Base-by-base conservation (phyloP, 805 yeast species). In the Pichia scutulata region DNA sequence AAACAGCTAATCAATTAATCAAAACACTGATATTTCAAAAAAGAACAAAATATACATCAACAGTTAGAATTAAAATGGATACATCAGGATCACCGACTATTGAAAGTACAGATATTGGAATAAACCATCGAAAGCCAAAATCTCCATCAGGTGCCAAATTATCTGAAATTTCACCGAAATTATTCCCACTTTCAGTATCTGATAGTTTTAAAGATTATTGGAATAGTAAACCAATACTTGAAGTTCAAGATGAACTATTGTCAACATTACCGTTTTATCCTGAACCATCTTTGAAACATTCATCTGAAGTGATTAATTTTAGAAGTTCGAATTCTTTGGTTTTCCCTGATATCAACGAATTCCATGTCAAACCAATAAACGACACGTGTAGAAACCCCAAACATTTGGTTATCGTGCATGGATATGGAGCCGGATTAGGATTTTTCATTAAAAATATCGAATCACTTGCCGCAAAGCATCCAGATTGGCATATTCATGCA, bases 351-450 rank as follows among this genome's bases (percentile, higher is more conserved):
- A 82, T 90, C 51, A 92, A 90, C 67, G 98, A 92, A 67, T 81
- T 89, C 52, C 75, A 70, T 53, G 76, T 90, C 30, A 54, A 73
- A 57, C 77, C 85, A 3, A 49, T 50, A 25, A 46, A 51, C 44
- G 25, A 55, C 7, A 56, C 54, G 2, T 12, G 6, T 13, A 18
- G 54, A 24, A 66, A 64, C 6, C 54, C 52, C 22, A 68, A 65
- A 49, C 86, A 82, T 65, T 65, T 89, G 23, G 88, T 93, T 2
- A 66, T 92, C 54, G 68, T 93, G 5, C 99, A 92, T 66, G 99
- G 99, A 0, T 89, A 89, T 62, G 97, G 96, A 2, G 96, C 98
- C 0, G 87, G 95, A 1, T 76, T 89, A 14, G 92, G 95, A 24
- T 81, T 89, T 49, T 92, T 81, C 58, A 77, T 83, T 60, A 78